Evolutionary conservation across 2,329 filamentous ascomycete genomes (phyloP), one percentile per base, ranked within the genome.

Genomic region (Aspergillus spinulosporus): DNA sequence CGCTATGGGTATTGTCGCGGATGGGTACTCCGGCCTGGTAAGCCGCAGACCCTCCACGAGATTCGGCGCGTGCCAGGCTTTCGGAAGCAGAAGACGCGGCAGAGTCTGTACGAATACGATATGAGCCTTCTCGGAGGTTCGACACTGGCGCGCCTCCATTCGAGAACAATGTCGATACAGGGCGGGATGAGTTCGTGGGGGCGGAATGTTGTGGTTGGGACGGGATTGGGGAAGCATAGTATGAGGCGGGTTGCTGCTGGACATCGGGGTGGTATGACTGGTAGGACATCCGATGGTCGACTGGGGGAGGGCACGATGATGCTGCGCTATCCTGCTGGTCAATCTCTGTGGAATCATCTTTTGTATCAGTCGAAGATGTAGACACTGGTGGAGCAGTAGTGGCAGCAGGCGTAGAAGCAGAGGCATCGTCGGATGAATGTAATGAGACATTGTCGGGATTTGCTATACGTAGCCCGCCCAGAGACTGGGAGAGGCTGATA

Each of bases 401-500:
- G 54, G 56, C 64, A 57, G 59, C 59, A n/a, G 65, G 58, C 44
- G 62, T 63, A n/a, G 58, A 50, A 56, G 70, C 62, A n/a, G 58
- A 50, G 56, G 70, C 62, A 59, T 72, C 71, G 54, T 75, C 70
- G 29, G 72, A 68, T 45, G 67, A 70, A 59, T 70, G 68, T 53
- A 73, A 63, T 59, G 79, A 78, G 59, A 84, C 82, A 77, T 94
- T 86, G 78, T 97, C 92, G 54, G 93, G 93, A 75, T 97, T 99
- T 68, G 94, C 93, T 74, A 99, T 97, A 74, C 93, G 90, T 75
- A 99, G 81, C 68, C 93, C 93, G 70, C 94, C 94, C 69, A 97
- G 83, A 70, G 91, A 90, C 78, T 92, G 89, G 71, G 92, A 94
- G 64, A 97, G 85, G 76, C 90, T 96, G 73, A 96, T 79, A 80